Conservation (phyloP, 441 rosid genomes). For the Metrosideros polymorpha region DNA sequence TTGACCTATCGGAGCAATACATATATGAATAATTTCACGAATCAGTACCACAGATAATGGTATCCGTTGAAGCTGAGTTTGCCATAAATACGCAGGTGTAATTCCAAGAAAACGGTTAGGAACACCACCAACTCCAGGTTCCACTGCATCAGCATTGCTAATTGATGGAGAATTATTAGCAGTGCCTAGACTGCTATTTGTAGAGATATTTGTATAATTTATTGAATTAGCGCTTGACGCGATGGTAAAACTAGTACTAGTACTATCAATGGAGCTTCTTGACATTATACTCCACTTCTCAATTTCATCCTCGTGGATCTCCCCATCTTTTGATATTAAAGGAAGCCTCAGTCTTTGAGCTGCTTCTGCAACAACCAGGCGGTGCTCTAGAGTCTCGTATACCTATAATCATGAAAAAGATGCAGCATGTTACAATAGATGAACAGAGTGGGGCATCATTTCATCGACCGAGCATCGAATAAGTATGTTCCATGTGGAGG, state of each 20-base stretch:
- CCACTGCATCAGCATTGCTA: conserved; percentile 35
- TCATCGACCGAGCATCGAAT: not conserved
- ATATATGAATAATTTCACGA: not conserved
- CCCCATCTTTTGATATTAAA: conserved; percentile 84
- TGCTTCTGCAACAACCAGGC: conserved; percentile 92
- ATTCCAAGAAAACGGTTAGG: conserved; percentile 88
- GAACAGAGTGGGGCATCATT: not conserved
- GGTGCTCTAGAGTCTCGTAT: conserved; percentile 80
- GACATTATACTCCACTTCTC: conserved; percentile 86
- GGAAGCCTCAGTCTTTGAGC: conserved; percentile 95
- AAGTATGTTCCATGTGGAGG: not conserved
- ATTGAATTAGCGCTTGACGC: conserved; percentile 69
- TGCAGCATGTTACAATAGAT: not conserved
- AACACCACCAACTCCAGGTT: conserved; percentile 85
- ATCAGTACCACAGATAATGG: conserved; percentile 48
- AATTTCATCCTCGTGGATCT: conserved; percentile 85
- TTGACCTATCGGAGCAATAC: not conserved
- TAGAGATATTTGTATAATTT: conserved; percentile 42
- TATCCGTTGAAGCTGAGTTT: conserved; percentile 68
- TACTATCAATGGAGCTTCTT: conserved; percentile 84
- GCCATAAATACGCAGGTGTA: conserved; percentile 75
- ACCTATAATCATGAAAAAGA: conserved; percentile 32
- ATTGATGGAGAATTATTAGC: conserved; percentile 11
- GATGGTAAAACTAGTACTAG: conserved; percentile 52
- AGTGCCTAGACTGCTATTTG: conserved; percentile 39